Conservation (phyloP, 257 asterid species). For the Oldenlandia corymbosa region DNA sequence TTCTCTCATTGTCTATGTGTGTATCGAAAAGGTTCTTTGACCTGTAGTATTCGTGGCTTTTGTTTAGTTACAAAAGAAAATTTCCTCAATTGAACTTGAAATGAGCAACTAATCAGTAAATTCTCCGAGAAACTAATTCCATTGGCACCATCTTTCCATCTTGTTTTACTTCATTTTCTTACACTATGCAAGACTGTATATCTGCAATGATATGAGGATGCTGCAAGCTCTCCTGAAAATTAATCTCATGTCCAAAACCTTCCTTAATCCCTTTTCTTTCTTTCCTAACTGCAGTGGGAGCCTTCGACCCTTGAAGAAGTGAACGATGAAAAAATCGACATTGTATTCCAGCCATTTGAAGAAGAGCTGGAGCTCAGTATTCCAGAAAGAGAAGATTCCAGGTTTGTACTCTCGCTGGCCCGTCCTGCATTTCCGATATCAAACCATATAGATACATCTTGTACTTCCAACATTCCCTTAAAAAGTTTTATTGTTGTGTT, state of each 20-base stretch:
- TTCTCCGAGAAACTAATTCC: not conserved
- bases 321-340: conserved; percentile 41
- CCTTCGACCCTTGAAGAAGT: conserved; percentile 55
- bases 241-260: not conserved
- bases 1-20: not conserved
- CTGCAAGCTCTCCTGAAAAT: not conserved
- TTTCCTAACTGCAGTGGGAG: conserved; percentile 53
- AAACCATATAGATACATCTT: too few relatives aligned
- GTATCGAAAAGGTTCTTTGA: not conserved
- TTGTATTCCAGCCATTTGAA: conserved; percentile 55
- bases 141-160: not conserved
- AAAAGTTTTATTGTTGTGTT: not conserved
- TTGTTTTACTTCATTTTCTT: not conserved
- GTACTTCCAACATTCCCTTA: not conserved
- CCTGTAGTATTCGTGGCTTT: not conserved
- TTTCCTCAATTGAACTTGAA: not conserved
- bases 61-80: not conserved
- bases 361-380: conserved; percentile 71
- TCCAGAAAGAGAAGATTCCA: conserved; percentile 53
- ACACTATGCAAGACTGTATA: not conserved
- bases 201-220: not conserved
- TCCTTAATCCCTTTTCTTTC: conserved; percentile 5
- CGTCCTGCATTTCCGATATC: too few relatives aligned
- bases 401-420: too few relatives aligned
- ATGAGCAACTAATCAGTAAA: not conserved